Percentiles rank a stretch among this genome's conserved stretches.
These are phyloP conservation scores for Zymoseptoria crescenta DNA, from an alignment of 2,329 filamentous ascomycete genomes.

Conservation along the genomic window DNA sequence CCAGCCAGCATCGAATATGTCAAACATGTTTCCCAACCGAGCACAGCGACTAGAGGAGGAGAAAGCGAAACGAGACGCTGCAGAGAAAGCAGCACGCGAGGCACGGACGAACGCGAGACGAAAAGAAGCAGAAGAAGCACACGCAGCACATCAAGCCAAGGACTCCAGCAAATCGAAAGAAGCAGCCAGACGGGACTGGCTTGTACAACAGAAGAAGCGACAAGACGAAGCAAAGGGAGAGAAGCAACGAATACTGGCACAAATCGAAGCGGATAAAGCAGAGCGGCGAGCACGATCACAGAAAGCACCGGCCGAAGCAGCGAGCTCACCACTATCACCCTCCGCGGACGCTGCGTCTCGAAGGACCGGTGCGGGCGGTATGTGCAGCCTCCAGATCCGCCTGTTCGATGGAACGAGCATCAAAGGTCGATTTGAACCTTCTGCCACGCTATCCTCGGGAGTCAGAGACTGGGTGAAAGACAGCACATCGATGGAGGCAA, in stretches of 20 bases:
- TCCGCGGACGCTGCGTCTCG: slow-evolving; percentile 13
- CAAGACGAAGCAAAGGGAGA: slow-evolving; percentile 61
- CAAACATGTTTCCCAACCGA: slow-evolving; percentile 44
- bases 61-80: slow-evolving; percentile 36
- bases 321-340: slow-evolving; percentile 11
- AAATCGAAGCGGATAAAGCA: slow-evolving; percentile 69
- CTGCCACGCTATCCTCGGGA: slow-evolving; percentile 55
- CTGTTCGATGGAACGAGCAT: slow-evolving; percentile 79
- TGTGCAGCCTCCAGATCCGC: slow-evolving; percentile 58
- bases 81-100: slow-evolving; percentile 41
- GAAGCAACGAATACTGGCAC: slow-evolving; percentile 61
- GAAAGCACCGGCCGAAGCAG: slow-evolving; percentile 20
- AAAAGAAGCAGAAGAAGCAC: slow-evolving; percentile 32
- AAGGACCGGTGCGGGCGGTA: slow-evolving; percentile 15
- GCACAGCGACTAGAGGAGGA: slow-evolving; percentile 40
- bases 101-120: slow-evolving; percentile 31
- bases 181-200: slow-evolving; percentile 28
- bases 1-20: slow-evolving; percentile 7
- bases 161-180: slow-evolving; percentile 28
- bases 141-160: slow-evolving; percentile 23
- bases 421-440: slow-evolving; percentile 55
- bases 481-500: slow-evolving; percentile 36
- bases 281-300: slow-evolving; percentile 54
- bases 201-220: slow-evolving; percentile 47
- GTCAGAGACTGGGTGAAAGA: slow-evolving; percentile 73